Evolutionary conservation across 106 monocot species (phyloP).

Genomic region (Allium sativum): DNA sequence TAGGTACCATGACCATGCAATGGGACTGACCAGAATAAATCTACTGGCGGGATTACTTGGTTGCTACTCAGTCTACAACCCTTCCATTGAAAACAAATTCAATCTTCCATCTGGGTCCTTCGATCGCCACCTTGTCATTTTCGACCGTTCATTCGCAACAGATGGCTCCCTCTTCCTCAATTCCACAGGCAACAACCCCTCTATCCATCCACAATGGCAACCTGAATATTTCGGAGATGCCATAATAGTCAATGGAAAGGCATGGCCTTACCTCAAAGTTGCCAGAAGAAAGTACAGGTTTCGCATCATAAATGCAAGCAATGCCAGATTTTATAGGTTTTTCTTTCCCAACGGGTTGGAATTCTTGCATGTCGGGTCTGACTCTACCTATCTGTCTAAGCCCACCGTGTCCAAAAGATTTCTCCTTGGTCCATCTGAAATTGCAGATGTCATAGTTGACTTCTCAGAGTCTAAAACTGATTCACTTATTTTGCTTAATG

Average conservation of each 20-base stretch:
- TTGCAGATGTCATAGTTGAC: constrained; percentile 58
- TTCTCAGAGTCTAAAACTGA: constrained; percentile 28
- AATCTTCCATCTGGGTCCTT: constrained; percentile 41
- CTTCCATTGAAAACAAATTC: constrained; percentile 26
- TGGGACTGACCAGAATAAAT: constrained; percentile 61
- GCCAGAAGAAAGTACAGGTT: constrained; percentile 58
- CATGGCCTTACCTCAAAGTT: constrained; percentile 69
- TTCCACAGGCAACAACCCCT: constrained; percentile 59
- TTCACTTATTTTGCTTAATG: constrained; percentile 18
- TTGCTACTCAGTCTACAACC: constrained; percentile 47
- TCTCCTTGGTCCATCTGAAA: constrained; percentile 55
- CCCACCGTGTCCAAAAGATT: constrained; percentile 23
- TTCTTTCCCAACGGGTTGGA: constrained; percentile 54
- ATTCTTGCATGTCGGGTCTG: constrained; percentile 49
- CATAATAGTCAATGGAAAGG: constrained; percentile 88
- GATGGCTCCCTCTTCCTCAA: constrained; percentile 90
- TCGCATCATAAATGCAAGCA: constrained; percentile 87
- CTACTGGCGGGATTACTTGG: constrained; percentile 64
- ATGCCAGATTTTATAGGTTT: constrained; percentile 64
- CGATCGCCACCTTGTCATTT: constrained; percentile 54
- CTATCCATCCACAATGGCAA: constrained; percentile 88
- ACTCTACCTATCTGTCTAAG: constrained; percentile 26
- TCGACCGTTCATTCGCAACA: constrained; percentile 57
- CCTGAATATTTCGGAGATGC: constrained; percentile 90
- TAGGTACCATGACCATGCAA: constrained; percentile 61